These are phyloP conservation scores for Alternaria rosae DNA, from an alignment of 2,329 filamentous ascomycete genomes.

Conservation along the genomic window DNA sequence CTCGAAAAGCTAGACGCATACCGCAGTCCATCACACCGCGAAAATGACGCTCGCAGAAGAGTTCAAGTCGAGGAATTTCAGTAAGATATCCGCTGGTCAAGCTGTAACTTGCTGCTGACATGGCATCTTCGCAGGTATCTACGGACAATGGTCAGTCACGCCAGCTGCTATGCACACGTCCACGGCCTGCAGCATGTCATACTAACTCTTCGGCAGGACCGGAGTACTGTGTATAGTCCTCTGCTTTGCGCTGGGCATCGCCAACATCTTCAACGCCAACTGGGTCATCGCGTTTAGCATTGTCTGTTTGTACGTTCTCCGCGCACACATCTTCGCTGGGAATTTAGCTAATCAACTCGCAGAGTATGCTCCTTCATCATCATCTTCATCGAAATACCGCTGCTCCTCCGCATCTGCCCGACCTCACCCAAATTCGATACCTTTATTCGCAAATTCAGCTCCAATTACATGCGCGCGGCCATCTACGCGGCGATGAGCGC, in stretches of 20 bases:
- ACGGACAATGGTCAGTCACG: constrained; percentile 69
- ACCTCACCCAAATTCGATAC: constrained; percentile 88
- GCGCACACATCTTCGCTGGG: background rate
- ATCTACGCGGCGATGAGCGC: constrained; percentile 84
- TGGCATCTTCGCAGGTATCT: constrained; percentile 62
- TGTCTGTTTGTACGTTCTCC: constrained; percentile 56
- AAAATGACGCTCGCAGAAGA: constrained; percentile 68
- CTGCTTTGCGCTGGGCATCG: constrained; percentile 72
- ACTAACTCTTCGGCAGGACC: constrained; percentile 51
- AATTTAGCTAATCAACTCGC: constrained; percentile 13
- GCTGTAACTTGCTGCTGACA: constrained; percentile 40
- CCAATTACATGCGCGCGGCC: constrained; percentile 94
- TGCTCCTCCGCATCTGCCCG: constrained; percentile 96
- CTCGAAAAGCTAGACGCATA: background rate
- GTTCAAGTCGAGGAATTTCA: constrained; percentile 71
- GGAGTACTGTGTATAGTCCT: constrained; percentile 69
- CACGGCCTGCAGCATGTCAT: background rate
- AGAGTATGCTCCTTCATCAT: constrained; percentile 59
- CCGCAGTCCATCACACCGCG: constrained; percentile 12
- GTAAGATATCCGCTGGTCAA: constrained; percentile 52
- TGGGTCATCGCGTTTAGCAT: constrained; percentile 65
- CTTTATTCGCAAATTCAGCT: constrained; percentile 89
- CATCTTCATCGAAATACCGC: constrained; percentile 75
- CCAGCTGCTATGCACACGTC: background rate
- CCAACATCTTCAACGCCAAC: constrained; percentile 70